Base-by-base conservation (phyloP, 805 yeast genomes). In the Cyberlindnera meyerae region DNA sequence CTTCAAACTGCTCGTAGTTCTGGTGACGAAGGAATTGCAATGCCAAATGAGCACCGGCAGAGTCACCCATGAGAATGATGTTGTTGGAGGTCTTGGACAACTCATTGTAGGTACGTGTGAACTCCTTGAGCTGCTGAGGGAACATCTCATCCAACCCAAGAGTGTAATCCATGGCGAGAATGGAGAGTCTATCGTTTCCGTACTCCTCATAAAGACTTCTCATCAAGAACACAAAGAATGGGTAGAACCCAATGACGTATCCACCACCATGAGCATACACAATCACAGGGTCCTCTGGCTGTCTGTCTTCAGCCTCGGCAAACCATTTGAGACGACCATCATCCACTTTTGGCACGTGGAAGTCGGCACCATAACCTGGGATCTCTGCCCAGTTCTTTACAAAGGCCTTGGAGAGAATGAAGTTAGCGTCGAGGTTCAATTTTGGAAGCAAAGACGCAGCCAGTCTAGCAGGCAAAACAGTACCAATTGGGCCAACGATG, bases 11-110 rank as follows among this genome's bases (percentile, higher is more conserved):
- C 17, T 24, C 28, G 24, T 29, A 33, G 29, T 35, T 29, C 16
- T 29, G 36, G 18, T 45, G 47, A 31, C 46, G 40, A 8, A 41
- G 21, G 18, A 55, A 34, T 5, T 47, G 47, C 11, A 55, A 33
- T 2, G 46, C 38, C 21, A 60, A 38, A 31, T 55, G 53, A 2
- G 55, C 63, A 17, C 64, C 63, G 11, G 57, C 57, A 8, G 62
- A 58, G 34, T 60, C 64, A 13, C 64, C 64, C 18, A 45, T 36
- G 4, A 53, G 31, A 9, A 53, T 39, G 28, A 56, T 42, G 29
- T 50, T 39, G 33, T 45, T 35, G 5, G 39, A 38, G 2, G 44
- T 26, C 27, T 43, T 30, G 13, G 39, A 18, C 16, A 58, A 37
- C 6, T 39, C 42, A 24, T 47, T 40, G 36, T 45, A 54, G 20